These are phyloP conservation scores for Escallonia herrerae DNA, from an alignment of 129 eudicot species.

Conservation along the genomic window DNA sequence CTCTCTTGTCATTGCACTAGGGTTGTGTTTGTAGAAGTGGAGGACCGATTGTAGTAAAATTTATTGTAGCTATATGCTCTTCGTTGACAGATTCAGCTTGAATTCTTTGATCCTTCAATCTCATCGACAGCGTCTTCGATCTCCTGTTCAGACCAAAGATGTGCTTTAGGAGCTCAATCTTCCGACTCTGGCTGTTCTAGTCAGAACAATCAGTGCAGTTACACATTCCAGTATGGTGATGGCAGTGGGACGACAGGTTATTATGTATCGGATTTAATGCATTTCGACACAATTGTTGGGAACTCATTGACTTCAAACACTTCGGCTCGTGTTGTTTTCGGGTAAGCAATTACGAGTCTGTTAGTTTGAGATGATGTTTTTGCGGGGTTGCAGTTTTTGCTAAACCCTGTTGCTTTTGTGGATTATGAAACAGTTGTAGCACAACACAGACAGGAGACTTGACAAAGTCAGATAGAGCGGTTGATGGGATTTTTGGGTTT, in stretches of 20 bases:
- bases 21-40: neutral
- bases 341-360: conserved; percentile 41
- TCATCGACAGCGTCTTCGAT: conserved; percentile 61
- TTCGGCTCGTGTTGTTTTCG: conserved; percentile 73
- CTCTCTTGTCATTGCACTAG: neutral
- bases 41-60: neutral
- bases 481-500: conserved; percentile 94
- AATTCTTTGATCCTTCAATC: conserved; percentile 67
- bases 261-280: conserved; percentile 68
- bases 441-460: conserved; percentile 79
- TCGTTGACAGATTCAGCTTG: conserved; percentile 54
- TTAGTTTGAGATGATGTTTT: conserved; percentile 1
- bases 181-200: conserved; percentile 66
- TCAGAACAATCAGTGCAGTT: conserved; percentile 62
- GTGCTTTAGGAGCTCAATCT: conserved; percentile 59
- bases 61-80: neutral
- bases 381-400: neutral
- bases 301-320: conserved; percentile 51
- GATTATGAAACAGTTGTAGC: conserved; percentile 70
- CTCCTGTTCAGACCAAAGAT: conserved; percentile 74
- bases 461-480: conserved; percentile 82
- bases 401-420: conserved; percentile 20
- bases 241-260: conserved; percentile 90
- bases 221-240: conserved; percentile 88
- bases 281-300: conserved; percentile 66